phyloP scores from a whole-genome alignment of 2,329 filamentous ascomycete species.

The Purpureocillium lavendulum region DNA sequence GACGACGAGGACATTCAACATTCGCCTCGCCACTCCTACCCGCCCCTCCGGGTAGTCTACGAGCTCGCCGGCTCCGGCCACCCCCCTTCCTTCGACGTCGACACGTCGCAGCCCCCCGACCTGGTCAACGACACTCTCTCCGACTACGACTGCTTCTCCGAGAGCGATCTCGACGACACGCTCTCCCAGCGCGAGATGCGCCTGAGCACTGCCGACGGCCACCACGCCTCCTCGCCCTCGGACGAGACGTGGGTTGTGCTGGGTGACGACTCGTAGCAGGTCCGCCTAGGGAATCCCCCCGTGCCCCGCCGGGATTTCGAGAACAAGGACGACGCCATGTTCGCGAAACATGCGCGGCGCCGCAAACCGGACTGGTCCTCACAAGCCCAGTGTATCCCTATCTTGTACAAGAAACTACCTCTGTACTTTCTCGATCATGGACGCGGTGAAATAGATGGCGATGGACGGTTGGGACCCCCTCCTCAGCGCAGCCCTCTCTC shows the following conservation, averaged over 20 bases:
- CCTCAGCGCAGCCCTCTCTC: no score
- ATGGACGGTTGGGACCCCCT: no score
- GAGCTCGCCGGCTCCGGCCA: conserved; percentile 21
- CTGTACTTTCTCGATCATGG: no score
- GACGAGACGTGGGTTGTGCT: conserved; percentile 32
- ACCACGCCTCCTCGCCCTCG: conserved; percentile 14
- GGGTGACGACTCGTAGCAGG: conserved; percentile 38
- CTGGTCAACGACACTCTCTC: conserved; percentile 22
- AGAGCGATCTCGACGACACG: conserved; percentile 23
- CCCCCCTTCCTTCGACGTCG: conserved; percentile 22
- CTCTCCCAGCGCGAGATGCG: conserved; percentile 21
- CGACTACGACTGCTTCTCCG: conserved; percentile 28
- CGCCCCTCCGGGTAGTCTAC: conserved; percentile 31
- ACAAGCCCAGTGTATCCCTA: conserved; percentile 10
- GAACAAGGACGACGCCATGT: conserved; percentile 5
- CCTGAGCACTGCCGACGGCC: conserved; percentile 10
- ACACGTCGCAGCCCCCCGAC: conserved; percentile 27
- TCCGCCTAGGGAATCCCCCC: conserved; percentile 24
- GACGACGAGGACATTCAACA: conserved; percentile 12
- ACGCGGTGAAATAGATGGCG: no score
- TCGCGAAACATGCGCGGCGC: no score
- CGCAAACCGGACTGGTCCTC: conserved; percentile 29
- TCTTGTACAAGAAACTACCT: neutral
- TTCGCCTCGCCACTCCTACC: conserved; percentile 12
- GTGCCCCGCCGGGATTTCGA: conserved; percentile 18